These are phyloP conservation scores for Colletotrichum higginsianum DNA, from an alignment of 2,329 filamentous ascomycete genomes.

Conservation along the genomic window DNA sequence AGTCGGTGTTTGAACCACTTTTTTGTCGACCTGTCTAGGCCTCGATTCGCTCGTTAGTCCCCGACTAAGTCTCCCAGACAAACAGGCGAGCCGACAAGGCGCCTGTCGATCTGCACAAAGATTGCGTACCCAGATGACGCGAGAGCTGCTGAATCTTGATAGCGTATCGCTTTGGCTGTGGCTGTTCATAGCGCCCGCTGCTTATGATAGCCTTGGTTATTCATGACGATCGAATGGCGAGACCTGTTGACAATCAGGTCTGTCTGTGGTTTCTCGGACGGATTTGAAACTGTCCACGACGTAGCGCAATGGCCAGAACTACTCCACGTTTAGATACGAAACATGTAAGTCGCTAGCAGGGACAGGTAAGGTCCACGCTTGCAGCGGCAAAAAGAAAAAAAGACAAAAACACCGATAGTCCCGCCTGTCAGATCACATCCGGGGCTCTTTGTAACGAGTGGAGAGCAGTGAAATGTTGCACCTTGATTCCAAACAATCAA, in stretches of 20 bases:
- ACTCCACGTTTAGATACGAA: slow-evolving; percentile 16
- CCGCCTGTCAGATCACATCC: background rate
- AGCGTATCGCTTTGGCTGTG: background rate
- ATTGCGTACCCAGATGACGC: background rate
- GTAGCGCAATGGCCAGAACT: background rate
- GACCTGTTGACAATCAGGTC: background rate
- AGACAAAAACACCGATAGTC: too few species aligned
- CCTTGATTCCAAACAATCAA: background rate
- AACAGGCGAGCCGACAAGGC: slow-evolving; percentile 10
- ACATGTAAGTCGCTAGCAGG: slow-evolving; percentile 4
- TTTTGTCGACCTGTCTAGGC: background rate
- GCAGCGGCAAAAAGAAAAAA: background rate
- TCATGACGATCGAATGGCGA: background rate
- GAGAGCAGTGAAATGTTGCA: background rate
- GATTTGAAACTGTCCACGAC: slow-evolving; percentile 5
- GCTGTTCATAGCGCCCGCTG: background rate
- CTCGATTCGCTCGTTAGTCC: slow-evolving; percentile 14
- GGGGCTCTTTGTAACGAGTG: background rate
- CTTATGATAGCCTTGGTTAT: slow-evolving; percentile 2
- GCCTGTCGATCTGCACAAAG: slow-evolving; percentile 7
- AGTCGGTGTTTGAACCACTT: slow-evolving; percentile 35
- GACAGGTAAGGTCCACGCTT: slow-evolving; percentile 9
- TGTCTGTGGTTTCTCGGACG: slow-evolving; percentile 7
- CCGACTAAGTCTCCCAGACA: background rate
- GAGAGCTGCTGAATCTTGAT: slow-evolving; percentile 5